A percentile compares a stretch with the other conserved stretches of the same genome.
These are phyloP conservation scores for Termitomyces sp. DNA, from an alignment of 1,284 basidiomycete species.

Conservation along the genomic window DNA sequence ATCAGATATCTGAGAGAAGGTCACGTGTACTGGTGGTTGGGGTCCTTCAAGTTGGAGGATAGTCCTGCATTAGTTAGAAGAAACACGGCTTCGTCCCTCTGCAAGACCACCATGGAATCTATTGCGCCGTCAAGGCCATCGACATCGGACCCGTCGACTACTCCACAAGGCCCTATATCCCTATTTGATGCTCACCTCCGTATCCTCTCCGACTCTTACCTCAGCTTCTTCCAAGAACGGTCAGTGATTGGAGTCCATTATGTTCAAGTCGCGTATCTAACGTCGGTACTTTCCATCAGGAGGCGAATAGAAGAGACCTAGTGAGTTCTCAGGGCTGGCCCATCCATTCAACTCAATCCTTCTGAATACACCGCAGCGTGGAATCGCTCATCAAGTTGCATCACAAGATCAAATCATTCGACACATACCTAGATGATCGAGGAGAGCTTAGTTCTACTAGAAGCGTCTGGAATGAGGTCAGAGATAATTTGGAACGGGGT, in stretches of 20 bases:
- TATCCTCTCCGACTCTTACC: slow-evolving; percentile 69
- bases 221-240: slow-evolving; percentile 84
- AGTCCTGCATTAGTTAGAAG: slow-evolving; percentile 9
- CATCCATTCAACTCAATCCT: slow-evolving; percentile 3
- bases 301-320: slow-evolving; percentile 80
- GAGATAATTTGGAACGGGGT: slow-evolving; percentile 82
- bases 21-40: slow-evolving; percentile 17
- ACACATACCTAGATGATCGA: slow-evolving; percentile 61
- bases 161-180: slow-evolving; percentile 53
- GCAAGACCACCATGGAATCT: slow-evolving; percentile 29
- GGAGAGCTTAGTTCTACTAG: slow-evolving; percentile 59
- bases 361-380: slow-evolving; percentile 41
- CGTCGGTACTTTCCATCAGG: slow-evolving; percentile 35
- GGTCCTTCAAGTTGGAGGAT: slow-evolving; percentile 24
- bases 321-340: slow-evolving; percentile 39
- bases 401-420: slow-evolving; percentile 62
- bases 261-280: slow-evolving; percentile 19
- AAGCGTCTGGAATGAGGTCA: slow-evolving; percentile 75
- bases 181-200: slow-evolving; percentile 70
- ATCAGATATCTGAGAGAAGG: too few species aligned
- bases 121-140: slow-evolving; percentile 38
- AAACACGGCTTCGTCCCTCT: slow-evolving; percentile 12
- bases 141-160: slow-evolving; percentile 33
- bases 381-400: slow-evolving; percentile 69
- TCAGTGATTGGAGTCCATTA: slow-evolving; percentile 31